Conservation (phyloP, 257 asterid species). For the Solanum sejunctum region DNA sequence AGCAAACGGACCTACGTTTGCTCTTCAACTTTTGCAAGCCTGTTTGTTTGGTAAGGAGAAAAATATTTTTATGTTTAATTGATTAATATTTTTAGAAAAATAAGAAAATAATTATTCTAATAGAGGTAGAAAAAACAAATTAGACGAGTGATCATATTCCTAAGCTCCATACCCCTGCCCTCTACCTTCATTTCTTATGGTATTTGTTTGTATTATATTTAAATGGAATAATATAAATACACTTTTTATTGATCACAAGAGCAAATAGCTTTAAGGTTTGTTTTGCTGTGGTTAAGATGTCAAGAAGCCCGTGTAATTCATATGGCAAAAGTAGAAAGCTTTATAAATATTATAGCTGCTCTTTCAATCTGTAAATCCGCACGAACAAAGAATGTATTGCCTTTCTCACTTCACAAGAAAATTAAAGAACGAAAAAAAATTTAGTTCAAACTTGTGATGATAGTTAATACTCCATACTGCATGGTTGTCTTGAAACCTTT, state of each 20-base stretch:
- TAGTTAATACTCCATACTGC: background rate
- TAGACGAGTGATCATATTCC: background rate
- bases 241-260: background rate
- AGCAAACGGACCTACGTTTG: background rate
- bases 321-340: background rate
- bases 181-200: background rate
- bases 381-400: constrained; percentile 5
- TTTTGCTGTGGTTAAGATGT: background rate
- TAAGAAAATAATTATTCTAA: background rate
- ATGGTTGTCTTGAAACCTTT: background rate
- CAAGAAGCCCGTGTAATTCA: background rate
- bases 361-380: background rate
- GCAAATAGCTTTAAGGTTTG: background rate
- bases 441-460: background rate
- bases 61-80: background rate
- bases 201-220: too few relatives aligned
- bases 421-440: background rate
- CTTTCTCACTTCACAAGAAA: background rate
- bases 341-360: background rate
- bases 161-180: too few relatives aligned
- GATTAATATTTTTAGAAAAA: background rate
- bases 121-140: background rate
- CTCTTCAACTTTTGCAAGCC: background rate
- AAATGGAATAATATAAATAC: background rate
- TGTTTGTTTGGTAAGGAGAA: background rate